These are phyloP conservation scores for Pichia terricola DNA, from an alignment of 1,139 yeast species.

Conservation along the genomic window DNA sequence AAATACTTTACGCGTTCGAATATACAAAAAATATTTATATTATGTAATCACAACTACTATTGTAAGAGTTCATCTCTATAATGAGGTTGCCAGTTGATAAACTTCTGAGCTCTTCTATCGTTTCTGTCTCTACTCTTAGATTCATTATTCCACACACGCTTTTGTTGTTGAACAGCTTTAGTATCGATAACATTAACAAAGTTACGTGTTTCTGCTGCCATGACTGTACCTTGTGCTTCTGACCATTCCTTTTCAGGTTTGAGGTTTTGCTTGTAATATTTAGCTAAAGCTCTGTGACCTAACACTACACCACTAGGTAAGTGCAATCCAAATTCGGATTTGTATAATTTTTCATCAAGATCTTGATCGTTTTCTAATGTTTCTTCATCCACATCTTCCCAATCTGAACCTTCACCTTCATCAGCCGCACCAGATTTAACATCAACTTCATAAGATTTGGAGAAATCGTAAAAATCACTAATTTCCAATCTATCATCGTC, in stretches of 20 bases:
- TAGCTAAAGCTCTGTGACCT: conserved; percentile 82
- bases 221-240: conserved; percentile 90
- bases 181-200: conserved; percentile 46
- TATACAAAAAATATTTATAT: no score
- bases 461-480: conserved; percentile 80
- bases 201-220: conserved; percentile 86
- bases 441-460: conserved; percentile 43
- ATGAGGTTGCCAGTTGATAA: conserved; percentile 81
- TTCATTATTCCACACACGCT: conserved; percentile 70
- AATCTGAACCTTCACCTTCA: conserved; percentile 32
- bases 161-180: conserved; percentile 47
- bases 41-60: no score
- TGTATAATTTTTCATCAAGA: conserved; percentile 33
- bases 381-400: conserved; percentile 34
- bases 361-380: conserved; percentile 28
- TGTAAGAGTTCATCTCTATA: conserved; percentile 88
- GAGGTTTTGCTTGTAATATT: conserved; percentile 78
- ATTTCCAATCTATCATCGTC: conserved; percentile 74
- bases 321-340: conserved; percentile 59
- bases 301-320: conserved; percentile 80
- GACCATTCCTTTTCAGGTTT: conserved; percentile 63
- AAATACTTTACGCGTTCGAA: no score
- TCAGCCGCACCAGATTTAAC: conserved; percentile 22
- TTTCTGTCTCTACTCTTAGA: conserved; percentile 56
- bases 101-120: conserved; percentile 73